Base-by-base conservation (phyloP, 345 rosid species). In the Hirschfeldia incana region DNA sequence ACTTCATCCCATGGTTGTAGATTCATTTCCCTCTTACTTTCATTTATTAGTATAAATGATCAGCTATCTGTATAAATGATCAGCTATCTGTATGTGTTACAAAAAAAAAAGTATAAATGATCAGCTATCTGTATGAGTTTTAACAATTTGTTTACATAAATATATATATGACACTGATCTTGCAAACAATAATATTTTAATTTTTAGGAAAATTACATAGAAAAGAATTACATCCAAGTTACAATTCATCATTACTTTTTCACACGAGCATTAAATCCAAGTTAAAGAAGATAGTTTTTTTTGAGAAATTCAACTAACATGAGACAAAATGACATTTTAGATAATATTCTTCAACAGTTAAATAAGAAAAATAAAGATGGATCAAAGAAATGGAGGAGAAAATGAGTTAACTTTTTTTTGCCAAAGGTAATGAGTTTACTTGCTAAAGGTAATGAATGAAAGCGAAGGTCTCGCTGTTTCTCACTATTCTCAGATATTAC, bases 401-500 rank as follows among this genome's bases (percentile, higher is more conserved):
- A 59, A 26, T 59, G 63, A 59, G 69, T 26, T 4, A 42, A 76
- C 62, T 60, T 76, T 15, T 37, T 21, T 21, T 21, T 21, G 21
- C 21, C 21, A 57, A 59, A 76, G 15, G 58, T n/a, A n/a, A 6
- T 8, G 16, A 21, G 21, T 21, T 21, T 21, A 21, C 21, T 21
- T 21, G 32, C 32, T 3, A 29, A 29, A 4, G 32, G 32, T 8
- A 8, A 4, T 6, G n/a, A 66, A 26, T 37, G 66, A 39, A 57
- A 67, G 21, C 15, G 73, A 67, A 15, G 32, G 67, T 58, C 67
- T 29, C 32, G 4, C 32, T 13, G 53, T 30, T 76, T 4, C 34
- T 12, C 10, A 60, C 16, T 30, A 44, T 13, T 59, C 16, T 30
- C 73, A 59, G 79, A 58, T 60, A 39, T 42, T 34, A 70, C 76